phyloP scores from a whole-genome alignment of 2,329 filamentous ascomycete genomes.

The Bipolaris victoriae region DNA sequence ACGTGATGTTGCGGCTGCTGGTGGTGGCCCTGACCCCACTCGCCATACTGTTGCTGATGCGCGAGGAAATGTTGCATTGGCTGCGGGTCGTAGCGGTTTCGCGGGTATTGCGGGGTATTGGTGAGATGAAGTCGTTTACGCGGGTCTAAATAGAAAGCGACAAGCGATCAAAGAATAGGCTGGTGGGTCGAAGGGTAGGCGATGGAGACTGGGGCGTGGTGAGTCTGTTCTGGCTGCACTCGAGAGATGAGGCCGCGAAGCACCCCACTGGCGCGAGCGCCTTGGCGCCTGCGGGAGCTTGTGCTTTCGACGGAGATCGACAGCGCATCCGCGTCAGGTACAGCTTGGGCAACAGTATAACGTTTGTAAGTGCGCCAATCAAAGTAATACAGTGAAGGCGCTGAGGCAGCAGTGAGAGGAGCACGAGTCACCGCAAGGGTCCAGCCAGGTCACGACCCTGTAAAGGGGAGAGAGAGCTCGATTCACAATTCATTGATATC shows the following conservation, averaged over 20 bases:
- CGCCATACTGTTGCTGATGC: constrained; percentile 66
- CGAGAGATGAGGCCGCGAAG: constrained; percentile 34
- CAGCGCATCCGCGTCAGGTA: constrained; percentile 23
- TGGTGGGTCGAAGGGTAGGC: constrained; percentile 15
- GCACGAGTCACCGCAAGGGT: background rate
- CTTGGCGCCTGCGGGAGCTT: constrained; percentile 36
- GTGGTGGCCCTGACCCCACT: constrained; percentile 57
- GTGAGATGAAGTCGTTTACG: constrained; percentile 10
- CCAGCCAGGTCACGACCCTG: background rate
- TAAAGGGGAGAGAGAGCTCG: background rate
- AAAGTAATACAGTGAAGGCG: background rate
- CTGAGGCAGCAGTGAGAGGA: background rate
- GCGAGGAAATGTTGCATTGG: constrained; percentile 67
- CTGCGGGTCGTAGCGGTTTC: constrained; percentile 25
- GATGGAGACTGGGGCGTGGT: constrained; percentile 25
- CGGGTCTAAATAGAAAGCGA: constrained; percentile 11
- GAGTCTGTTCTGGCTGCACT: constrained; percentile 27
- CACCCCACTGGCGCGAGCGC: constrained; percentile 34
- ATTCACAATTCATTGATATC: constrained; percentile 1
- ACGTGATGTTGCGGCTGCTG: constrained; percentile 50
- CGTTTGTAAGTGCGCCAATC: background rate
- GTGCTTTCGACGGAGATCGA: constrained; percentile 30
- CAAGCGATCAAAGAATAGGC: constrained; percentile 17
- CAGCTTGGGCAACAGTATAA: constrained; percentile 17
- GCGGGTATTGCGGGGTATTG: constrained; percentile 14